Conservation (phyloP, 495 filamentous ascomycete genomes). For the Penicillium roqueforti region DNA sequence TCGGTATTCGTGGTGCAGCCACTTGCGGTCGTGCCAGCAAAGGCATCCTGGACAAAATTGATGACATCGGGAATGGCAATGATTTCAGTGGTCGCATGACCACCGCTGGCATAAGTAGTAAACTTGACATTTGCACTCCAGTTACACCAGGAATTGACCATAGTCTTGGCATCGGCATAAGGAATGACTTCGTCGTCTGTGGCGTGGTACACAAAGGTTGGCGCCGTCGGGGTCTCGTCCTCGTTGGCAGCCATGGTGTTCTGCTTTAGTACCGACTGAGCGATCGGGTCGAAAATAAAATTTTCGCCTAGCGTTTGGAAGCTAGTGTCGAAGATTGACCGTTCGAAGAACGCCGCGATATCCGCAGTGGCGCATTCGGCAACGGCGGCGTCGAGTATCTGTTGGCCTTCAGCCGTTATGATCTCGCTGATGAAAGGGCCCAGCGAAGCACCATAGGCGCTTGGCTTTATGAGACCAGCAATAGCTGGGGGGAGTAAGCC, state of each 20-base stretch:
- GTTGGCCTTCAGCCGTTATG: constrained; percentile 20
- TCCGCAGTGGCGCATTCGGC: constrained; percentile 21
- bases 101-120: constrained; percentile 28
- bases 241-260: constrained; percentile 24
- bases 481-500: constrained; percentile 31
- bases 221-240: constrained; percentile 28
- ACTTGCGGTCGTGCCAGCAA: constrained; percentile 21
- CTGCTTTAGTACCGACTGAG: constrained; percentile 18
- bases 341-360: constrained; percentile 18
- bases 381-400: constrained; percentile 11
- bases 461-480: constrained; percentile 24
- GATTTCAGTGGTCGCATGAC: constrained; percentile 30
- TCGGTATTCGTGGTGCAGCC: constrained; percentile 24
- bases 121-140: constrained; percentile 28
- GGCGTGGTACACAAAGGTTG: constrained; percentile 34
- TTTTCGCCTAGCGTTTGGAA: constrained; percentile 24
- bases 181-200: constrained; percentile 33
- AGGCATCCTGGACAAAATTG: constrained; percentile 25
- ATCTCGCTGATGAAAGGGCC: constrained; percentile 23
- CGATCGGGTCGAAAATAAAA: constrained; percentile 23
- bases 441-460: constrained; percentile 30
- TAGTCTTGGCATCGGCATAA: constrained; percentile 17
- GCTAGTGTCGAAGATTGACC: constrained; percentile 23
- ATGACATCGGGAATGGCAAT: constrained; percentile 23
- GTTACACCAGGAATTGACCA: constrained; percentile 30